Percentiles rank a stretch among this genome's conserved stretches.
These are phyloP conservation scores for Prunus campanulata DNA, from an alignment of 306 rosid species.

Conservation along the genomic window DNA sequence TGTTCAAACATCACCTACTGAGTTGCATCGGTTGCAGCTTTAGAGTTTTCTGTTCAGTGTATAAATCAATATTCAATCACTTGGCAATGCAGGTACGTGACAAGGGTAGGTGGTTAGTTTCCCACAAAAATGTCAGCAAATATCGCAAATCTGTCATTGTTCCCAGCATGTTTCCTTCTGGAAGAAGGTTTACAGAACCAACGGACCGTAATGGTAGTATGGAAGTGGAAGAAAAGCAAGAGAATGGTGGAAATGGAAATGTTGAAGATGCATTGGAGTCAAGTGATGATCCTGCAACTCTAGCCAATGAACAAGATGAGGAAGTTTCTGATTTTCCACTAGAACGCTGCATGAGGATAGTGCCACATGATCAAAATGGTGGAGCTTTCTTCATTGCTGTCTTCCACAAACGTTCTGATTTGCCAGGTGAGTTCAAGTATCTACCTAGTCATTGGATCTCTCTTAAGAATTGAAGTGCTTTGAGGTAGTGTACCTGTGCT, in stretches of 20 bases:
- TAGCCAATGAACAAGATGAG: constrained; percentile 34
- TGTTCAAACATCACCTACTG: neutral
- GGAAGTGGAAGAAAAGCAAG: constrained; percentile 38
- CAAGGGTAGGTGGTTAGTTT: constrained; percentile 69
- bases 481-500: neutral
- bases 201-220: constrained; percentile 23
- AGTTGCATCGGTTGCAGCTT: neutral
- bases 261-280: constrained; percentile 41
- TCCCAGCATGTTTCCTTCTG: constrained; percentile 92
- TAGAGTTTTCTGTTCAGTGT: neutral
- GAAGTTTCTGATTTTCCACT: constrained; percentile 74
- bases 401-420: constrained; percentile 65
- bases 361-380: constrained; percentile 96
- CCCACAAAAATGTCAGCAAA: constrained; percentile 67
- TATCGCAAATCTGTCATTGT: constrained; percentile 50
- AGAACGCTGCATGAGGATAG: constrained; percentile 83
- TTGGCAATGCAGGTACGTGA: constrained; percentile 69
- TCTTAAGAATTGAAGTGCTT: neutral
- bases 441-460: neutral
- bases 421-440: constrained; percentile 62
- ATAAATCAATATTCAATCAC: neutral
- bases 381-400: constrained; percentile 99
- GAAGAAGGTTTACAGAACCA: constrained; percentile 42
- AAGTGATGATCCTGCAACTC: constrained; percentile 27
- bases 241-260: constrained; percentile 36